Percentiles rank a stretch among this genome's conserved stretches.
Evolutionary conservation across 2,329 filamentous ascomycete species (phyloP).

Genomic region (Colletotrichum sp.): DNA sequence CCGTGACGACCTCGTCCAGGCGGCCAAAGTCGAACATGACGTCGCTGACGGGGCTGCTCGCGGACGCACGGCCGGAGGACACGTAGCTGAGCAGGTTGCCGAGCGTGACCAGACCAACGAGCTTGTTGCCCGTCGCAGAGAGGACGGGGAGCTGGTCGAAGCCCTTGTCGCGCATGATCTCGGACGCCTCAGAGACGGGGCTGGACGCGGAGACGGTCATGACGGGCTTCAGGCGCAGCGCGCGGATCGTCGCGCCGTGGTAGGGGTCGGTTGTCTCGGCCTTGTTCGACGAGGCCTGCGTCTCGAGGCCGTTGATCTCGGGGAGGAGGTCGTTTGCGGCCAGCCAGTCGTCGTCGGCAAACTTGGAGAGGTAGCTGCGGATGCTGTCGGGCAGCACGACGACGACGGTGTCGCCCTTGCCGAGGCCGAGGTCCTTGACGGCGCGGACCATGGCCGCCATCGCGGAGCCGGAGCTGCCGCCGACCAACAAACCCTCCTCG

Average conservation of each 20-base stretch:
- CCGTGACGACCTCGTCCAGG: constrained; percentile 89
- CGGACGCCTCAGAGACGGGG: constrained; percentile 85
- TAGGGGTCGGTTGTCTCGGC: constrained; percentile 69
- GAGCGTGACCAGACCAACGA: constrained; percentile 92
- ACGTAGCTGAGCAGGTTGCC: constrained; percentile 94
- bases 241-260: constrained; percentile 77
- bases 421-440: constrained; percentile 76
- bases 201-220: constrained; percentile 79
- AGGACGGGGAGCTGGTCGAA: constrained; percentile 98
- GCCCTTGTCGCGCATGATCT: constrained; percentile 97
- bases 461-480: constrained; percentile 91
- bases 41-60: constrained; percentile 75
- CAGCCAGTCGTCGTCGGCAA: constrained; percentile 98
- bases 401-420: constrained; percentile 86
- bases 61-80: constrained; percentile 79
- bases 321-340: constrained; percentile 92
- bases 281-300: constrained; percentile 42
- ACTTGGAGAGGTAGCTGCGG: constrained; percentile 96
- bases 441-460: constrained; percentile 83
- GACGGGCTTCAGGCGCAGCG: constrained; percentile 90
- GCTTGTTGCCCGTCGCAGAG: constrained; percentile 67
- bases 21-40: constrained; percentile 98
- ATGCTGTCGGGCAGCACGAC: constrained; percentile 96
- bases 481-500: constrained; percentile 92
- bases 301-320: constrained; percentile 50